These are phyloP conservation scores for Microstegium vimineum DNA, from an alignment of 176 grass and related monocot species.

Conservation along the genomic window DNA sequence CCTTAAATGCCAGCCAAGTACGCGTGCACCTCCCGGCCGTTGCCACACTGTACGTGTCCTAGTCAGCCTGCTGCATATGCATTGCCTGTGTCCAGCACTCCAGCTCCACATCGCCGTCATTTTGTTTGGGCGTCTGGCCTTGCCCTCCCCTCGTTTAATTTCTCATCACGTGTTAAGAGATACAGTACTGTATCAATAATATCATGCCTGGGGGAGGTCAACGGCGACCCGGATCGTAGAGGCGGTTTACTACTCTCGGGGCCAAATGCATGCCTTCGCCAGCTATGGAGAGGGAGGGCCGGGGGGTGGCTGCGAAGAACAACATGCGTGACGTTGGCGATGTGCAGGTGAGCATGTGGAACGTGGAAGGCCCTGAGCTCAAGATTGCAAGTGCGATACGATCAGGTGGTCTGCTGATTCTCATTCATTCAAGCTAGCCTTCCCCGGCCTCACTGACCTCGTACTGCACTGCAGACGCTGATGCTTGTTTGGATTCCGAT, in stretches of 20 bases:
- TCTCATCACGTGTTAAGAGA: background rate
- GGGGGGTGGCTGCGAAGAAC: background rate
- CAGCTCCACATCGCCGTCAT: background rate
- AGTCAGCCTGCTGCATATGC: conserved; percentile 1
- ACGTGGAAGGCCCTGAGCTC: conserved; percentile 28
- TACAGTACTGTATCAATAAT: too few species aligned
- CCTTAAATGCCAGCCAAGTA: background rate
- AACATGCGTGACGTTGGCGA: background rate
- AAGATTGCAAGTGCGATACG: conserved; percentile 26
- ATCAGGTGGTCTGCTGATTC: conserved; percentile 24
- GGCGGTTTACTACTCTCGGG: background rate
- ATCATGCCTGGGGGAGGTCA: background rate
- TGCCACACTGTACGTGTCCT: background rate
- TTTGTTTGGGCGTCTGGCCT: background rate
- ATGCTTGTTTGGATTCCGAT: background rate
- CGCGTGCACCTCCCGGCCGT: background rate
- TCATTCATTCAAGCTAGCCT: too few species aligned
- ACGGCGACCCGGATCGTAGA: background rate
- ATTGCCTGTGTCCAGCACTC: background rate
- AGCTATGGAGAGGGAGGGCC: too few species aligned
- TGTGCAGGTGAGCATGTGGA: background rate
- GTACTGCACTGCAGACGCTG: background rate
- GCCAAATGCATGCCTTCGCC: background rate
- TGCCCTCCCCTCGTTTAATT: background rate
- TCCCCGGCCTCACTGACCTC: conserved; percentile 16